Percentiles rank a stretch among this genome's conserved stretches.
These are phyloP conservation scores for Cyclotella baltica DNA, from an alignment of 108 stramenopile species.

Conservation along the genomic window DNA sequence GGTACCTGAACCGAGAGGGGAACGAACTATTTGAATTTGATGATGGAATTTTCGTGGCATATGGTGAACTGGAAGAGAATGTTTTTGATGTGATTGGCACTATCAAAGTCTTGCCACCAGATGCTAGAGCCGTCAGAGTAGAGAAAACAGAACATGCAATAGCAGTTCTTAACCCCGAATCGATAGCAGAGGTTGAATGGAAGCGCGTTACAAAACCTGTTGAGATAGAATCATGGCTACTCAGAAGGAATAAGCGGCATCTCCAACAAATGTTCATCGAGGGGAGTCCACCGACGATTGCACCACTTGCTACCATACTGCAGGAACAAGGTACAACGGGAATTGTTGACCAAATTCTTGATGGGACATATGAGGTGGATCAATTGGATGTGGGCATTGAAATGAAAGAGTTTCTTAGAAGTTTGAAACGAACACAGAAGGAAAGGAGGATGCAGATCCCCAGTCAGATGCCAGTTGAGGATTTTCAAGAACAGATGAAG, in stretches of 20 bases:
- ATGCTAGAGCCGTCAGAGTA: too few species aligned
- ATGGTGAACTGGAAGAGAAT: too few species aligned
- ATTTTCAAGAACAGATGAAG: constrained; percentile 4
- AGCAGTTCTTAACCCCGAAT: too few species aligned
- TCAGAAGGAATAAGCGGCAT: neutral
- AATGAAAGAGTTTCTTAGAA: neutral
- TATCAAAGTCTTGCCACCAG: too few species aligned
- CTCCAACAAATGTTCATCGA: constrained; percentile 2
- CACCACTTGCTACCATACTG: neutral
- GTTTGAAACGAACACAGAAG: neutral
- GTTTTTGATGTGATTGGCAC: too few species aligned
- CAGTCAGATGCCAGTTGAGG: neutral
- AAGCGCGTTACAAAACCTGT: neutral
- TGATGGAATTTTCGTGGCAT: too few species aligned
- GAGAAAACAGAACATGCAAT: too few species aligned
- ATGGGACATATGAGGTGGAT: neutral
- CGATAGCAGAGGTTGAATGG: too few species aligned
- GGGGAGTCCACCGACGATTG: neutral
- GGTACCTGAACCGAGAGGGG: too few species aligned
- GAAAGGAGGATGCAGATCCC: neutral
- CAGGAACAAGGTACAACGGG: neutral
- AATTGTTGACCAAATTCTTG: neutral
- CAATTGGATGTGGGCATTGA: neutral
- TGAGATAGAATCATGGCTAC: neutral
- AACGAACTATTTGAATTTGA: too few species aligned